Conservation (phyloP, 1,139 yeast genomes). For the Blastobotrys illinoisensis region DNA sequence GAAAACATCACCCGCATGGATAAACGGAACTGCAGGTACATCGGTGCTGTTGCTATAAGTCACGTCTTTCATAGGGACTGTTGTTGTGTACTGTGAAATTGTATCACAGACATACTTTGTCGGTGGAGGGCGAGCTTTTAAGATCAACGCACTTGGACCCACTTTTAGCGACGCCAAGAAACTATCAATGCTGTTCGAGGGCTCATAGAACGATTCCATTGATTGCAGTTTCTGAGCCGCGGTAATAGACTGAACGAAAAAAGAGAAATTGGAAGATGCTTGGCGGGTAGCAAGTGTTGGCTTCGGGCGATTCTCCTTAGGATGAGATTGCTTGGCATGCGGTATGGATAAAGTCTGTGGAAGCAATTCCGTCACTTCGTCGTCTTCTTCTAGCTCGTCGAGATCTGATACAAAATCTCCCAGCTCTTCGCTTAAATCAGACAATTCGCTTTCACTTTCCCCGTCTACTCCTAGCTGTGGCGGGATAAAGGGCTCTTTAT, state of each 20-base stretch:
- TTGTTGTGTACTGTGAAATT: slow-evolving; percentile 45
- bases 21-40: slow-evolving; percentile 48
- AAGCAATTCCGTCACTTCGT: background rate
- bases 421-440: background rate
- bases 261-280: background rate
- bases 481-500: background rate
- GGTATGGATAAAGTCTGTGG: background rate
- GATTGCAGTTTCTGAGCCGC: background rate
- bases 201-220: background rate
- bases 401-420: background rate
- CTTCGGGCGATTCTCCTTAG: background rate
- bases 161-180: background rate
- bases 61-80: slow-evolving; percentile 57
- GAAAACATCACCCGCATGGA: slow-evolving; percentile 64
- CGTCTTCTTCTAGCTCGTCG: background rate
- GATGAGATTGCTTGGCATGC: background rate
- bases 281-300: background rate
- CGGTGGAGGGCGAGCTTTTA: slow-evolving; percentile 19
- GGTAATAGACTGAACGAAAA: background rate
- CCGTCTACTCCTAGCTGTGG: background rate
- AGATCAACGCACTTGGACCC: background rate
- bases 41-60: slow-evolving; percentile 51
- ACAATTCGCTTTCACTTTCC: background rate
- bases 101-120: slow-evolving; percentile 31
- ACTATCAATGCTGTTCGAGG: background rate